Evolutionary conservation across 129 eudicot genomes (phyloP).

Genomic region (Cynara cardunculus): DNA sequence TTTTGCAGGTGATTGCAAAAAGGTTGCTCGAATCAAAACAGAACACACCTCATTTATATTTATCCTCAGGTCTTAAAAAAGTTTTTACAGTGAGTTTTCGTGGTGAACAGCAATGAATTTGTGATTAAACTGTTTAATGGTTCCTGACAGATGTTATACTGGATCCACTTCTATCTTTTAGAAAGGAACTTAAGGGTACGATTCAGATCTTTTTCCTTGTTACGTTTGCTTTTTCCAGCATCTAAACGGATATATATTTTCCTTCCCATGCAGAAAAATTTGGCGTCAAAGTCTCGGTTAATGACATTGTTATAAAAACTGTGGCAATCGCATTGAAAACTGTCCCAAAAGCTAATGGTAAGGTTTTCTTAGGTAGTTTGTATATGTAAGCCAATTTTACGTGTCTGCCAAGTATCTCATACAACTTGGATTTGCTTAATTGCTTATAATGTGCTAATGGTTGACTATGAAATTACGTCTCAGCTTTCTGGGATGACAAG

Average conservation of each 20-base stretch:
- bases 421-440: background rate
- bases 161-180: slow-evolving; percentile 88
- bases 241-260: background rate
- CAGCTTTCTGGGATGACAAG: slow-evolving; percentile 86
- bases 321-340: slow-evolving; percentile 85
- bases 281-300: slow-evolving; percentile 91
- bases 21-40: slow-evolving; percentile 96
- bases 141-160: slow-evolving; percentile 72
- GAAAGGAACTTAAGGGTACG: slow-evolving; percentile 93
- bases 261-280: slow-evolving; percentile 54
- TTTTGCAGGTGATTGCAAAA: slow-evolving; percentile 79
- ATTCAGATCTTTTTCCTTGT: background rate
- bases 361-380: slow-evolving; percentile 15
- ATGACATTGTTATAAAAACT: slow-evolving; percentile 89
- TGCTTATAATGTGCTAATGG: slow-evolving; percentile 1
- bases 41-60: slow-evolving; percentile 83
- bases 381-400: background rate
- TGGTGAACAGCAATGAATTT: background rate
- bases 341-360: slow-evolving; percentile 95
- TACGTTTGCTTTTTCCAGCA: background rate
- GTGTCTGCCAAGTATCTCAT: background rate
- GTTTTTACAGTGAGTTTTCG: slow-evolving; percentile 5
- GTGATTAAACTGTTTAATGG: slow-evolving; percentile 16
- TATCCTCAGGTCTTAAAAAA: slow-evolving; percentile 62
- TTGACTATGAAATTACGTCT: slow-evolving; percentile 14